Conservation (phyloP, 179 eudicot genomes). For the Pouteria campechiana region DNA sequence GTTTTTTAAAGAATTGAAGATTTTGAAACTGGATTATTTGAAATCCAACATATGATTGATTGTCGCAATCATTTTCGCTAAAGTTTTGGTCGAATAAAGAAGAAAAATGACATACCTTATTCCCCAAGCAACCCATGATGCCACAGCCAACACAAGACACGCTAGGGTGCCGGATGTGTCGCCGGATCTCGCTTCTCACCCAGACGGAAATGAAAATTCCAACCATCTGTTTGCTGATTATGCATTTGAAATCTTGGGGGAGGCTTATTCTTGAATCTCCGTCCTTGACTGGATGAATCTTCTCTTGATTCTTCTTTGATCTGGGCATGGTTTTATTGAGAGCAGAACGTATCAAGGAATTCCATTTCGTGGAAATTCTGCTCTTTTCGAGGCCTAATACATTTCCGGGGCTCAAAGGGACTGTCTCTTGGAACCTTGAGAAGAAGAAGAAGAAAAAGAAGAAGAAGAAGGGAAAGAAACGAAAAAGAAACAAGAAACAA, state of each 20-base stretch:
- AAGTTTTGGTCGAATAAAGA: too few relatives aligned
- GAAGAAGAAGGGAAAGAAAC: too few relatives aligned
- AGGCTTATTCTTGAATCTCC: neutral
- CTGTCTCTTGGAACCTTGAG: conserved; percentile 24
- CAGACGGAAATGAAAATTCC: conserved; percentile 30
- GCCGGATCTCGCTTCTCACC: conserved; percentile 18
- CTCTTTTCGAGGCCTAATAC: conserved; percentile 29
- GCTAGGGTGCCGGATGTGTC: conserved; percentile 10
- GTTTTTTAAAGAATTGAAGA: too few relatives aligned
- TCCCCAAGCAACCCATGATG: conserved; percentile 35
- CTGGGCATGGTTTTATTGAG: conserved; percentile 37
- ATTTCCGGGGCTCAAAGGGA: conserved; percentile 34
- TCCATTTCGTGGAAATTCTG: conserved; percentile 27
- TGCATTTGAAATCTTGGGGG: conserved; percentile 11
- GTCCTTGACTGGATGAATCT: neutral
- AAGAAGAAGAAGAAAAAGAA: too few relatives aligned
- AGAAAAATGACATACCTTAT: conserved; percentile 18
- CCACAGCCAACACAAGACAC: conserved; percentile 43
- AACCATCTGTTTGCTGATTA: conserved; percentile 38
- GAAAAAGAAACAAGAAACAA: too few relatives aligned
- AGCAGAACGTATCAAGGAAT: conserved; percentile 25
- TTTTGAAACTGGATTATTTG: too few relatives aligned
- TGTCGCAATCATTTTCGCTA: too few relatives aligned
- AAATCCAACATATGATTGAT: too few relatives aligned
- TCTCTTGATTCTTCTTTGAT: too few relatives aligned